Base-by-base conservation (phyloP, 2,329 filamentous ascomycete species). In the Fusarium beomiforme region DNA sequence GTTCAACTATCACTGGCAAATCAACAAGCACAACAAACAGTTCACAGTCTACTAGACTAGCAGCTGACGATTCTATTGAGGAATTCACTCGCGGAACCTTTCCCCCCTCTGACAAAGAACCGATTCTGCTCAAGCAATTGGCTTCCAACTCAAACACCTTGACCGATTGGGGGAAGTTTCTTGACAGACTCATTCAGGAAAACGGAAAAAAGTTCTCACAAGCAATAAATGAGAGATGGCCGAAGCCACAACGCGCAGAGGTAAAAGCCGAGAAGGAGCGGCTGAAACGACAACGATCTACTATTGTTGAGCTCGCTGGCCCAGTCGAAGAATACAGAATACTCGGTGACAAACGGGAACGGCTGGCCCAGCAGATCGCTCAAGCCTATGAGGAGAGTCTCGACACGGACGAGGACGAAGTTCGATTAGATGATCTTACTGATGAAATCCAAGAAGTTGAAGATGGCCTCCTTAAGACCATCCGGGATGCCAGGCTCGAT, bases 321-420 rank as follows among this genome's bases (percentile, higher is more conserved):
- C 81, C 85, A n/a, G 78, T 85, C 60, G 79, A 82, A 24, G 78
- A 79, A 5, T 86, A 85, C 63, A 79, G 80, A 46, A 74, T 79
- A 5, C 77, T 89, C 16, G 79, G 79, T 42, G 77, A 78, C 19
- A 82, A 85, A 67, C 82, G 83, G 46, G 84, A 89, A 63, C 75
- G 79, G 9, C 76, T 89, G 24, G 80, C 86, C 1, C 77, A 83
- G 49, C 80, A 82, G 54, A 83, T 89, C 51, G 81, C 82, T 6
- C 80, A 85, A 61, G 85, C 85, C 1, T 90, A 88, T 66, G 83
- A 82, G 17, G 82, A 86, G 13, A 83, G 83, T 26, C 75, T 85
- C 17, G 84, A 89, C 50, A 89, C 85, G 2, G 83, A 85, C 5
- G 83, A 85, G 13, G 85, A 87, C 24, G 87, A 89, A 71, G 74